Conservation (phyloP, 2,329 filamentous ascomycete species). For the Biscogniauxia marginata region DNA sequence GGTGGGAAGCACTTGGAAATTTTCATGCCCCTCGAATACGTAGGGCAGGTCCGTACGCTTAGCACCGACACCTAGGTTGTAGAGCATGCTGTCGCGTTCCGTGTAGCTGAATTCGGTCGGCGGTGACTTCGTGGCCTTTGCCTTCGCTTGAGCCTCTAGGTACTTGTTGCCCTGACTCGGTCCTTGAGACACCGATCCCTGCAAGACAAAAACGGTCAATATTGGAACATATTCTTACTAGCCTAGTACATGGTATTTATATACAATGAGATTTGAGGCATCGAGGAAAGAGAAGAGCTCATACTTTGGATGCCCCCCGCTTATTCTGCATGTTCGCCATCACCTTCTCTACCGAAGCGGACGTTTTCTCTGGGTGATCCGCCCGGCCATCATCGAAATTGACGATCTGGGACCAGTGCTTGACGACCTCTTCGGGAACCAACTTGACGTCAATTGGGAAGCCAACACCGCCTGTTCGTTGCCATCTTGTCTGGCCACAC, state of each 20-base stretch:
- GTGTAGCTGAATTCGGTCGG: constrained; percentile 79
- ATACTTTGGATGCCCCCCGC: constrained; percentile 59
- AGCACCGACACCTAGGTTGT: constrained; percentile 91
- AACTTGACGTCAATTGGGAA: constrained; percentile 86
- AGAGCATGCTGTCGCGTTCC: constrained; percentile 87
- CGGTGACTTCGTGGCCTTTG: constrained; percentile 53
- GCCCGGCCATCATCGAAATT: constrained; percentile 86
- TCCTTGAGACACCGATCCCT: constrained; percentile 5
- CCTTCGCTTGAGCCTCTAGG: constrained; percentile 73
- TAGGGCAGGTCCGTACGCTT: constrained; percentile 85
- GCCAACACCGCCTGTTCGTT: constrained; percentile 82
- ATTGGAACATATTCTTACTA: constrained; percentile 21
- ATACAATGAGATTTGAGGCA: constrained; percentile 23
- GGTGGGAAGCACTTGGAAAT: constrained; percentile 94
- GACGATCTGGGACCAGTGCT: constrained; percentile 74
- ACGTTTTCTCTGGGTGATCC: constrained; percentile 78
- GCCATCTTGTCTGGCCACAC: constrained; percentile 90
- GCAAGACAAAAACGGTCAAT: constrained; percentile 20
- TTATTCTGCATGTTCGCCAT: constrained; percentile 84
- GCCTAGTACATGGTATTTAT: constrained; percentile 24
- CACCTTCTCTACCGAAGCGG: constrained; percentile 74
- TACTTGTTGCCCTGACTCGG: constrained; percentile 55
- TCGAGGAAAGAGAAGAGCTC: constrained; percentile 36
- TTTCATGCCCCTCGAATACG: constrained; percentile 85
- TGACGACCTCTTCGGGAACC: constrained; percentile 79